Evolutionary conservation across 2,329 filamentous ascomycete genomes (phyloP).

Genomic region (Xylariaceae sp.): DNA sequence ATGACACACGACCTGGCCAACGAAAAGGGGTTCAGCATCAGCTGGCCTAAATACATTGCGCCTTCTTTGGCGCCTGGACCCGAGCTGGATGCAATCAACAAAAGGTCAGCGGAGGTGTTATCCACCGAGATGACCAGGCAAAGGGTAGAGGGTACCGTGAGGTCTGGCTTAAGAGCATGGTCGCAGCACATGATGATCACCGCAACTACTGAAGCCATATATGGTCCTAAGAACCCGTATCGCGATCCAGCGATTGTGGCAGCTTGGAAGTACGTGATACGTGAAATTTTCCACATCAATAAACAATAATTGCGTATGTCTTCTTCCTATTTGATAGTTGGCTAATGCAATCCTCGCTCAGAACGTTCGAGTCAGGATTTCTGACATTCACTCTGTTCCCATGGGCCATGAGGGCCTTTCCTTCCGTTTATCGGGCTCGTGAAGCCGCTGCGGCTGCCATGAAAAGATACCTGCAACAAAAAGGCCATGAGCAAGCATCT

Average conservation of each 20-base stretch:
- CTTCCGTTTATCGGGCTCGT: conserved; percentile 5
- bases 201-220: conserved; percentile 24
- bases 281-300: not conserved
- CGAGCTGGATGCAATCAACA: conserved; percentile 22
- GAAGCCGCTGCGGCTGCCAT: conserved; percentile 12
- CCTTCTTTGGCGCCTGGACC: conserved; percentile 11
- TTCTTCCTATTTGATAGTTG: not conserved
- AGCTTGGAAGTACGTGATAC: conserved; percentile 19
- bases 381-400: conserved; percentile 14
- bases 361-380: conserved; percentile 14
- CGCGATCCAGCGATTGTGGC: conserved; percentile 19
- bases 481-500: conserved; percentile 20
- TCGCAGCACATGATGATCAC: conserved; percentile 14
- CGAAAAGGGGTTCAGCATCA: conserved; percentile 15
- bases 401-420: not conserved
- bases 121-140: conserved; percentile 12
- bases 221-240: conserved; percentile 25
- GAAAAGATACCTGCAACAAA: conserved; percentile 19
- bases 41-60: conserved; percentile 14
- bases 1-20: conserved; percentile 18
- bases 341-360: conserved; percentile 2
- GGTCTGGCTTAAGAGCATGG: conserved; percentile 18
- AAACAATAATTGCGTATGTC: not conserved
- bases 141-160: conserved; percentile 1
- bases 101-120: conserved; percentile 20